Conservation (phyloP, 495 filamentous ascomycete species). For the Jackrogersella minutella region DNA sequence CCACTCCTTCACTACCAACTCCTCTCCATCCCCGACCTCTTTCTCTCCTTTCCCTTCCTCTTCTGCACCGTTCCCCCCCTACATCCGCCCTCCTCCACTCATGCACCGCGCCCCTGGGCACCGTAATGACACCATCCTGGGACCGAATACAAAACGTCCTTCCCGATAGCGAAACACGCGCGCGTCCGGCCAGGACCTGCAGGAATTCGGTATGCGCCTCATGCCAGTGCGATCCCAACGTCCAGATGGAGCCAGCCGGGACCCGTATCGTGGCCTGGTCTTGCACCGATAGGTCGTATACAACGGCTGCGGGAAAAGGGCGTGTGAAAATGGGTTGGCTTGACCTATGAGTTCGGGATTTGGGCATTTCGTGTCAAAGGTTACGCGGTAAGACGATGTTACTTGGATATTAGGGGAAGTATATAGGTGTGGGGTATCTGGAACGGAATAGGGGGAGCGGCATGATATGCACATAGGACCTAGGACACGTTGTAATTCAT, state of each 20-base stretch:
- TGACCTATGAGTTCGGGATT: not conserved
- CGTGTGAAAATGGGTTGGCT: conserved; percentile 34
- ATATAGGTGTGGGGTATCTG: not conserved
- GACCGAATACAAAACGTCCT: not conserved
- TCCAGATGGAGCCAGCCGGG: conserved; percentile 43
- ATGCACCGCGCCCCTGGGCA: conserved; percentile 38
- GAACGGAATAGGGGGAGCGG: no score
- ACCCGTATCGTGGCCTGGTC: conserved; percentile 43
- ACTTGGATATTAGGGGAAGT: not conserved
- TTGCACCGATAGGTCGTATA: conserved; percentile 42
- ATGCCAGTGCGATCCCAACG: conserved; percentile 48
- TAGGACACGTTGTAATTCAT: conserved; percentile 13
- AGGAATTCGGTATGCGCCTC: conserved; percentile 48
- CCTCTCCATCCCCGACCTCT: conserved; percentile 19
- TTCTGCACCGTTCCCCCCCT: not conserved
- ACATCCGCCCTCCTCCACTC: conserved; percentile 35
- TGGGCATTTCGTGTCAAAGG: no score
- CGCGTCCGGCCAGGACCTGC: conserved; percentile 38
- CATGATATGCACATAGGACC: no score
- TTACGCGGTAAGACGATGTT: not conserved
- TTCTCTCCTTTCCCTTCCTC: not conserved
- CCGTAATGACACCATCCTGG: conserved; percentile 14
- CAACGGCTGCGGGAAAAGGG: conserved; percentile 42
- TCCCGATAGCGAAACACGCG: conserved; percentile 32
- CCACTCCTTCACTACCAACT: conserved; percentile 46